A percentile compares a stretch with the other conserved stretches of the same genome.
phyloP scores from a whole-genome alignment of 2,329 filamentous ascomycete species.

The Colletotrichum lentis region DNA sequence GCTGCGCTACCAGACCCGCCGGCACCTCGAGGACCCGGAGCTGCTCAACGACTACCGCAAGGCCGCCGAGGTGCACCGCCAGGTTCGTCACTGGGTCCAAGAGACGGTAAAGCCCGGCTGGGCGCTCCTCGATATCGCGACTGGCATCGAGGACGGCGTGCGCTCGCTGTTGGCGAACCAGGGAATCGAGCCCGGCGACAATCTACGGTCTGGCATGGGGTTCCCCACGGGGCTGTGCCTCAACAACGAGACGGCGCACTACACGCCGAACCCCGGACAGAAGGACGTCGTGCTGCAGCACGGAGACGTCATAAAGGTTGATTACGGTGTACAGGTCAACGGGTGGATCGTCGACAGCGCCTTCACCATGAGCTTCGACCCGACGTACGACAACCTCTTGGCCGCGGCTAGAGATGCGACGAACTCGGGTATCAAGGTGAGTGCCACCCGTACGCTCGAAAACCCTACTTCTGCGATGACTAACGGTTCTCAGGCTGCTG shows the following conservation, averaged over 20 bases:
- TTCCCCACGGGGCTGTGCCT: conserved; percentile 86
- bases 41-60: conserved; percentile 84
- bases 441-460: fast-evolving
- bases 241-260: conserved; percentile 87
- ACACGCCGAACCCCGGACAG: conserved; percentile 86
- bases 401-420: conserved; percentile 78
- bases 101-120: conserved; percentile 83
- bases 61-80: conserved; percentile 87
- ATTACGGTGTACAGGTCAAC: conserved; percentile 83
- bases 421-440: conserved; percentile 79
- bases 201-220: conserved; percentile 80
- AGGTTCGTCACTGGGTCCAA: conserved; percentile 85
- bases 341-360: conserved; percentile 83
- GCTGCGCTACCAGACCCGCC: conserved; percentile 39
- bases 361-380: conserved; percentile 80
- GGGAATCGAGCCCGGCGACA: conserved; percentile 80
- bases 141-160: conserved; percentile 86
- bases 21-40: conserved; percentile 54
- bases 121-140: conserved; percentile 80
- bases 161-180: conserved; percentile 78
- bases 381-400: conserved; percentile 77
- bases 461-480: fast-evolving
- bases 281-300: conserved; percentile 73
- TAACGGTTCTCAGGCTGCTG: conserved; percentile 57
- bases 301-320: conserved; percentile 82